A percentile compares a stretch with the other conserved stretches of the same genome.
These are phyloP conservation scores for Pleurotus eryngii DNA, from an alignment of 768 basidiomycete genomes.

Conservation along the genomic window DNA sequence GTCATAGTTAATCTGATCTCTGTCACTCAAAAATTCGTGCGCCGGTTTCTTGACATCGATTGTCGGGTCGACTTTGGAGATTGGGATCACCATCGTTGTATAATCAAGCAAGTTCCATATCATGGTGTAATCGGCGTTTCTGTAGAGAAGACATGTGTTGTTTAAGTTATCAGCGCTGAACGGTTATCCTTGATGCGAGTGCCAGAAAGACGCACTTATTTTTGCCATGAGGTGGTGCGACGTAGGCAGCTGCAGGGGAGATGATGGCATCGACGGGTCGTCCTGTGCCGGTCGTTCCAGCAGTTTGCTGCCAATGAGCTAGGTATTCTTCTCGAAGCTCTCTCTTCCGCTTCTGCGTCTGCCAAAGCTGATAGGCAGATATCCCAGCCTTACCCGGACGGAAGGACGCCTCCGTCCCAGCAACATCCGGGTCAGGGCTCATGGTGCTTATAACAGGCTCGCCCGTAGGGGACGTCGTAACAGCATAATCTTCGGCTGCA, in stretches of 20 bases:
- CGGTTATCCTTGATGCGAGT: background rate
- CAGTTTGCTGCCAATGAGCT: slow-evolving; percentile 58
- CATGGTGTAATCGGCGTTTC: slow-evolving; percentile 56
- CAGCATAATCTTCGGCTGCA: slow-evolving; percentile 41
- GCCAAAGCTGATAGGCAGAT: slow-evolving; percentile 54
- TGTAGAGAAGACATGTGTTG: slow-evolving; percentile 17
- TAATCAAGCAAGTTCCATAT: slow-evolving; percentile 69
- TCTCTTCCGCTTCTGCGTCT: slow-evolving; percentile 49
- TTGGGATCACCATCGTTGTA: slow-evolving; percentile 56
- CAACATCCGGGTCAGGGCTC: slow-evolving; percentile 28
- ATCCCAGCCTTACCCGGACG: background rate
- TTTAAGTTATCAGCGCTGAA: no score
- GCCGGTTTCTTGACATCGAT: slow-evolving; percentile 46
- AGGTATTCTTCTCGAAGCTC: slow-evolving; percentile 57
- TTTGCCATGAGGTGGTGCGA: slow-evolving; percentile 61
- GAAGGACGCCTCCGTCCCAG: slow-evolving; percentile 26
- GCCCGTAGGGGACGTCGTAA: slow-evolving; percentile 33
- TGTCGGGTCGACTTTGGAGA: slow-evolving; percentile 54
- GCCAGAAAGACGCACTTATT: slow-evolving; percentile 36
- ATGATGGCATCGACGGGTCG: slow-evolving; percentile 75
- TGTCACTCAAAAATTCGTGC: slow-evolving; percentile 47
- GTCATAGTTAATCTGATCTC: slow-evolving; percentile 32
- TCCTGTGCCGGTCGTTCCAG: slow-evolving; percentile 51
- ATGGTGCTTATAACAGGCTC: slow-evolving; percentile 61
- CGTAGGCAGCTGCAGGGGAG: slow-evolving; percentile 54